Conservation (phyloP, 2,329 filamentous ascomycete genomes). For the Cadophora sp. region DNA sequence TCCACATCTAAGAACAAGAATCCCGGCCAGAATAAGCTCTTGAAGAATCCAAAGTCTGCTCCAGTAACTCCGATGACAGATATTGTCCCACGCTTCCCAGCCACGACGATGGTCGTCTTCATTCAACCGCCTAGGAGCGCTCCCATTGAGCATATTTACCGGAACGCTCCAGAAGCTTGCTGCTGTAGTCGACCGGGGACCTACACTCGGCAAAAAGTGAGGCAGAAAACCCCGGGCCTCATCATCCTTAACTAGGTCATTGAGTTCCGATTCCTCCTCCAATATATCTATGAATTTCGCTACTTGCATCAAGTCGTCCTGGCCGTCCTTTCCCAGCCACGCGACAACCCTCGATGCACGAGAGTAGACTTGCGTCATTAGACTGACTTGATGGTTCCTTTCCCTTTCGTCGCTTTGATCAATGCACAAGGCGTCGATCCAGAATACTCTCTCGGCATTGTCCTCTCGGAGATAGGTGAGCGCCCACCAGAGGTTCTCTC, state of each 20-base stretch:
- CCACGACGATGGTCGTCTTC: background rate
- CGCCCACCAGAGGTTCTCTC: background rate
- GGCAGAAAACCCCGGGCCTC: too few relatives aligned
- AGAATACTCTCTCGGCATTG: conserved; percentile 9
- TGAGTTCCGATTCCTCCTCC: background rate
- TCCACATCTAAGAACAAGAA: background rate
- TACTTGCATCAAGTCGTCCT: background rate
- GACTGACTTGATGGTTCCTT: conserved; percentile 20
- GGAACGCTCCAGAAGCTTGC: background rate
- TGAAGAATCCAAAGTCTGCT: background rate
- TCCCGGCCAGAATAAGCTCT: background rate
- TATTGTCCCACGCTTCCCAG: background rate
- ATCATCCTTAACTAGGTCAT: too few relatives aligned
- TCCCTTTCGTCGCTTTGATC: conserved; percentile 28
- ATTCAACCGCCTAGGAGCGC: background rate
- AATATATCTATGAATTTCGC: background rate
- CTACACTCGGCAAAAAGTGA: too few relatives aligned
- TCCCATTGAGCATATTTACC: background rate
- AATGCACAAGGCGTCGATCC: conserved; percentile 34
- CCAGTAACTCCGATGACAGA: background rate
- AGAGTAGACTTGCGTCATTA: conserved; percentile 29
- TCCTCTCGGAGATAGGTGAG: background rate
- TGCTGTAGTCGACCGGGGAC: background rate
- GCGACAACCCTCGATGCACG: conserved; percentile 24
- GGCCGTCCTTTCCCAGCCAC: conserved; percentile 26